These are phyloP conservation scores for Trametes meyenii DNA, from an alignment of 768 basidiomycete species.

Conservation along the genomic window DNA sequence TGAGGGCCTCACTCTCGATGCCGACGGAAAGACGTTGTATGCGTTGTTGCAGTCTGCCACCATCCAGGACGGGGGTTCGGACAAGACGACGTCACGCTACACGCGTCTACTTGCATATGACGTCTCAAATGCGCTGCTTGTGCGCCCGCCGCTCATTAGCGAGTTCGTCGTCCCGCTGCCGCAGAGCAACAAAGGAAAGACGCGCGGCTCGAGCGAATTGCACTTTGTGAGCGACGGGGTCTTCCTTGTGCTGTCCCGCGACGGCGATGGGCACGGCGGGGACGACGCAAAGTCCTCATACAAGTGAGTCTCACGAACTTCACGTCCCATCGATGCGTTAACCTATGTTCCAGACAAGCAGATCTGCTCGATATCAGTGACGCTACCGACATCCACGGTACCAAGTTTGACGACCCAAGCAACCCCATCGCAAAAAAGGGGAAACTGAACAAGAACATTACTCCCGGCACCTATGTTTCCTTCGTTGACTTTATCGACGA, in stretches of 20 bases:
- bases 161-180: slow-evolving; percentile 67
- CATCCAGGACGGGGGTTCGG: slow-evolving; percentile 61
- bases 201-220: slow-evolving; percentile 57
- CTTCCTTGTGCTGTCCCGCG: slow-evolving; percentile 63
- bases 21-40: slow-evolving; percentile 52
- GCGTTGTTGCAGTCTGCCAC: slow-evolving; percentile 65
- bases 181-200: slow-evolving; percentile 52
- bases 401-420: slow-evolving; percentile 54
- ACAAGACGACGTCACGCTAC: slow-evolving; percentile 50
- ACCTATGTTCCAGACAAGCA: slow-evolving; percentile 45
- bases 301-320: slow-evolving; percentile 43
- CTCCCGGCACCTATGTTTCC: slow-evolving; percentile 53
- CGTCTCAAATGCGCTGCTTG: slow-evolving; percentile 38
- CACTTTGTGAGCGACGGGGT: slow-evolving; percentile 53
- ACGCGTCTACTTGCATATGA: slow-evolving; percentile 62
- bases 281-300: slow-evolving; percentile 51
- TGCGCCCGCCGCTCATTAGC: slow-evolving; percentile 46
- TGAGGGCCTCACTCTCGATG: slow-evolving; percentile 58
- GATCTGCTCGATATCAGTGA: slow-evolving; percentile 58
- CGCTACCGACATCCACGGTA: slow-evolving; percentile 64
- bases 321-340: neutral
- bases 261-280: slow-evolving; percentile 62
- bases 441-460: slow-evolving; percentile 47
- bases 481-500: slow-evolving; percentile 61
- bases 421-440: slow-evolving; percentile 56